Evolutionary conservation across 2,329 filamentous ascomycete species (phyloP), one percentile per base, ranked within the genome.

Genomic region (Tolypocladium nubicola): DNA sequence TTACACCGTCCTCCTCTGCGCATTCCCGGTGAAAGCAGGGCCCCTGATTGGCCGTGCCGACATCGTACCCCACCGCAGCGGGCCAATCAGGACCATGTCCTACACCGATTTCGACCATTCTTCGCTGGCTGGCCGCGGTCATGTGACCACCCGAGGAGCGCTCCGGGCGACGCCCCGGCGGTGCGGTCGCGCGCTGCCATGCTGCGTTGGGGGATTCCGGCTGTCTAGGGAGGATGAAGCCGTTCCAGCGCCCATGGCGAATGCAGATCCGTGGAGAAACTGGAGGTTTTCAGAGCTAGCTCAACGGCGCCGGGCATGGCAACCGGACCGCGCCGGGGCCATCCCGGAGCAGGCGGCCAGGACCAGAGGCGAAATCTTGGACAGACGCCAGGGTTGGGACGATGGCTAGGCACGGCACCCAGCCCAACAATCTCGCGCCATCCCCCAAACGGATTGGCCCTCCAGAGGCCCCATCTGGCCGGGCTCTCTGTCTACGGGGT

Each of bases 1-100:
- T 73, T 73, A 73, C 71, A 73, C 70, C 68, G 67, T 68, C 69
- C 63, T 63, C 61, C 64, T 55, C 60, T 63, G 62, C 57, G 64
- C 66, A 67, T 68, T 68, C 62, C 67, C 68, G 68, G 67, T 70
- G 62, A 43, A 54, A 55, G 57, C 61, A 50, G 62, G 65, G 63
- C 58, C 40, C 16, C 26, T 68, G 65, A 70, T 71, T 70, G 68
- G 69, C 57, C 62, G 55, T 55, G 57, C 52, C 47, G 43, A 57
- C 54, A 35, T 45, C 21, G 33, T 35, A 57, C 52, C 61, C 65
- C 63, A 61, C 56, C 56, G 56, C 57, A 55, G 56, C 55, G 47
- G 58, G 54, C 69, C 69, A 71, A 71, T 71, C 40, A 60, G 38
- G 62, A 54, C 64, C 69, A 61, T 63, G 60, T 58, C 60, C 58